Percentiles rank a stretch among this genome's conserved stretches.
These are phyloP conservation scores for Heimioporus sp. DNA, from an alignment of 768 basidiomycete genomes.

Conservation along the genomic window DNA sequence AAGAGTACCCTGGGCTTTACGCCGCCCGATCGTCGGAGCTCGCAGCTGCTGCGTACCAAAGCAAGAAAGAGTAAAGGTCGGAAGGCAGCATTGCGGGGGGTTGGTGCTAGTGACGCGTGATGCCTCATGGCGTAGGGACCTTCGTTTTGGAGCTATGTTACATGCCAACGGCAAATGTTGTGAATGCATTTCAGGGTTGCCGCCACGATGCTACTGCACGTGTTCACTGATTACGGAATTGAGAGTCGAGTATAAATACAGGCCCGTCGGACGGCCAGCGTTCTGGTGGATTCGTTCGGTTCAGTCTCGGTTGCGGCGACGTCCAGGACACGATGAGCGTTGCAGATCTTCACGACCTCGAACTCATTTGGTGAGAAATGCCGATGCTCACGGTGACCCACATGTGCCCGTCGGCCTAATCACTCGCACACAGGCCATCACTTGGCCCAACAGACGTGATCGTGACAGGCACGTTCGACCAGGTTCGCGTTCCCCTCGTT, in stretches of 20 bases:
- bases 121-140: slow-evolving; percentile 12
- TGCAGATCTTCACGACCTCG: slow-evolving; percentile 47
- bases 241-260: slow-evolving; percentile 21
- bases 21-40: slow-evolving; percentile 20
- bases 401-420: background rate
- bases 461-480: slow-evolving; percentile 77
- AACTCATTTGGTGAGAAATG: slow-evolving; percentile 48
- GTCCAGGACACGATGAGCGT: slow-evolving; percentile 27
- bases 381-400: slow-evolving; percentile 10
- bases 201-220: slow-evolving; percentile 7
- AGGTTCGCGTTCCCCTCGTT: slow-evolving; percentile 42
- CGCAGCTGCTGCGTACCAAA: slow-evolving; percentile 14
- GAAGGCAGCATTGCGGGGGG: slow-evolving; percentile 32
- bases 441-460: slow-evolving; percentile 54
- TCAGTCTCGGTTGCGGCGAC: slow-evolving; percentile 20
- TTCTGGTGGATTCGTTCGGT: slow-evolving; percentile 3
- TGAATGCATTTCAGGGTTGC: no score
- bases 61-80: slow-evolving; percentile 34
- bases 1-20: slow-evolving; percentile 29
- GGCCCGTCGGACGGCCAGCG: background rate
- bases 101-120: slow-evolving; percentile 21
- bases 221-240: slow-evolving; percentile 24
- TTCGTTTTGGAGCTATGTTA: background rate
- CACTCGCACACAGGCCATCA: slow-evolving; percentile 50
- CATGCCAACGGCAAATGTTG: no score